Base-by-base conservation (phyloP, 2,329 filamentous ascomycete species). In the Clarireedia sp. region DNA sequence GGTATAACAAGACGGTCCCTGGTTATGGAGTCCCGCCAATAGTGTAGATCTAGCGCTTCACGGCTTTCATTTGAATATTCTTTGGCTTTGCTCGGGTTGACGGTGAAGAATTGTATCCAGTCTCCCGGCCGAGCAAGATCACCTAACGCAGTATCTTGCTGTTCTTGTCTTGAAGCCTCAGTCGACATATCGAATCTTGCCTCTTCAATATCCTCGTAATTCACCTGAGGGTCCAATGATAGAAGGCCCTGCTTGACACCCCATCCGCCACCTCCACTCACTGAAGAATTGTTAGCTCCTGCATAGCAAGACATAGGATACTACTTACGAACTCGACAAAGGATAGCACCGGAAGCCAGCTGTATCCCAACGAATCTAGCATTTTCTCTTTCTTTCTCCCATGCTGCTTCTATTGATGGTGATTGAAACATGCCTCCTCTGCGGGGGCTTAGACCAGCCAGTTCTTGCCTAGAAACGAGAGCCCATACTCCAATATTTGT, bases 181-280 rank as follows among this genome's bases (percentile, higher is more conserved):
- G 52, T 41, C 3, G 51, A 56, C 58, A 83, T 82, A 37, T 78
- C 72, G 61, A 85, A 73, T 51, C 76, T 73, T 19, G 80, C 75
- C 36, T 81, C 72, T 40, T 78, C 75, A 7, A 74, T 67, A 17
- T 73, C 63, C n/a, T 71, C 72, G 62, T 80, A 79, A 19, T 69
- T 74, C 16, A 74, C 77, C 60, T 89, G 79, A 3, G 89, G 87
- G 65, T 94, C 89, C 3, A 95, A 75, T 5, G 89, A 89, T 3
- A 95, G 73, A 0, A 95, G 73, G 0, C 89, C 89, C 63, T 86
- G 83, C 68, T 92, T 94, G 55, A 80, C 75, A 16, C 89, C 89
- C 89, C 89, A 95, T 19, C 89, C 89, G 43, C 89, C 89, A 46
- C 89, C 89, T 4, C 89, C 89, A 64, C 87, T 90, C 60, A 91